Evolutionary conservation across 805 yeast genomes (phyloP), one percentile per base, ranked within the genome.

Genomic region (Suhomyces sp.): DNA sequence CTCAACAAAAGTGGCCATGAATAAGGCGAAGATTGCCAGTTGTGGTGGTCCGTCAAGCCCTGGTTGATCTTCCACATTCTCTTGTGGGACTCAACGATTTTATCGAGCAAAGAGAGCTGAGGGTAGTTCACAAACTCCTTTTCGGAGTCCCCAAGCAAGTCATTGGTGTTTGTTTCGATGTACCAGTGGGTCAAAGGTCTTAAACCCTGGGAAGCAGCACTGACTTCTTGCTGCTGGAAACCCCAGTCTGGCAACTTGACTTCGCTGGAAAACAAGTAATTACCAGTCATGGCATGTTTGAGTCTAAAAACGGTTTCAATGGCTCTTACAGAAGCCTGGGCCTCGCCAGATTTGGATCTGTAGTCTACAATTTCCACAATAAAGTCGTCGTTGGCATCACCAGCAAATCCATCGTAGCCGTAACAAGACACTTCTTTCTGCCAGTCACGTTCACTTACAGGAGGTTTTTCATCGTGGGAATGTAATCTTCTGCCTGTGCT

Each of bases 311-410:
- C 77, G 22, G 94, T 83, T 44, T 84, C 81, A 44, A 88, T 67
- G 13, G 96, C 89, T 56, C 79, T 78, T 35, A 88, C 77, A 53
- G 77, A 75, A 29, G 74, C 68, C 62, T 78, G 82, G 15, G 89
- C 83, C 33, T 67, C 77, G 33, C 80, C 82, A 2, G 76, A 68
- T 37, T 68, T 72, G 25, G 88, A 78, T 51, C 68, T 61, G 46
- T 75, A 73, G 60, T 80, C 71, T 54, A 83, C 89, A 57, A 88
- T 85, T 66, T 87, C 93, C 54, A 88, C 84, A 55, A 84, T 68
- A 69, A 87, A 88, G 65, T 87, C 92, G 70, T 88, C 96, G 68
- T 88, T 88, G 50, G 90, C 85, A 70, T 88, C 94, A 68, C 96
- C 96, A 22, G 64, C 83, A 60, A 87, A 88, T 3, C 88, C 90